A percentile compares a stretch with the other conserved stretches of the same genome.
Conservation (phyloP, 2,329 filamentous ascomycete species). For the Fusarium sp. region DNA sequence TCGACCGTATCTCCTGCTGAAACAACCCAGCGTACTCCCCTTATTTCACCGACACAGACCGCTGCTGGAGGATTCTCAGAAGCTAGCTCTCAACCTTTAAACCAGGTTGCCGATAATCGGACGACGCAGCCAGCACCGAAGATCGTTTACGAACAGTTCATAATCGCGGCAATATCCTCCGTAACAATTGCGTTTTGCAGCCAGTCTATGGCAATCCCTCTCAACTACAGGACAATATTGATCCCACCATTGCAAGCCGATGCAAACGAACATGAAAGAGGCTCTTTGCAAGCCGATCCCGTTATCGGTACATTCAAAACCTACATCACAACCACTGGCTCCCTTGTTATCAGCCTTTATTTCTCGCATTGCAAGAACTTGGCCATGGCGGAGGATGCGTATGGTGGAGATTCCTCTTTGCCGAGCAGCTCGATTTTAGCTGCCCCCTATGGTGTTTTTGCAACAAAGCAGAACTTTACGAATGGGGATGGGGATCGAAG, state of each 20-base stretch:
- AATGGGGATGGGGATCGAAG: slow-evolving; percentile 45
- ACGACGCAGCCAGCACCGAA: slow-evolving; percentile 51
- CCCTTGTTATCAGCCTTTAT: slow-evolving; percentile 64
- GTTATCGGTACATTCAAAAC: slow-evolving; percentile 65
- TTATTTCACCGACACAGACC: slow-evolving; percentile 40
- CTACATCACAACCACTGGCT: slow-evolving; percentile 69
- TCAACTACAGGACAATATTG: slow-evolving; percentile 67
- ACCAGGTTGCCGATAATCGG: slow-evolving; percentile 50
- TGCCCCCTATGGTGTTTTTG: slow-evolving; percentile 65
- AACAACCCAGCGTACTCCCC: slow-evolving; percentile 46
- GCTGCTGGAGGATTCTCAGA: slow-evolving; percentile 41
- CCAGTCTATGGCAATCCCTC: slow-evolving; percentile 62
- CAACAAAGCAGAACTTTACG: slow-evolving; percentile 46
- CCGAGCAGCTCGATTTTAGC: slow-evolving; percentile 63
- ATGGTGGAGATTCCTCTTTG: slow-evolving; percentile 56
- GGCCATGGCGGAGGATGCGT: slow-evolving; percentile 60
- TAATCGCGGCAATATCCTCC: slow-evolving; percentile 66
- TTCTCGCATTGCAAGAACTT: slow-evolving; percentile 64
- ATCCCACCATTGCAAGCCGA: slow-evolving; percentile 53
- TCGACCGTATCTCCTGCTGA: slow-evolving; percentile 59
- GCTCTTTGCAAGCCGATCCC: slow-evolving; percentile 39
- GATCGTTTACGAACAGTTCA: slow-evolving; percentile 67
- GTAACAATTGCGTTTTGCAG: slow-evolving; percentile 64
- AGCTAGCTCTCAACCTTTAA: slow-evolving; percentile 46
- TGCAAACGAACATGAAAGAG: slow-evolving; percentile 34